These are phyloP conservation scores for Piper longum DNA, from an alignment of 164 flowering plant genomes.

Conservation along the genomic window DNA sequence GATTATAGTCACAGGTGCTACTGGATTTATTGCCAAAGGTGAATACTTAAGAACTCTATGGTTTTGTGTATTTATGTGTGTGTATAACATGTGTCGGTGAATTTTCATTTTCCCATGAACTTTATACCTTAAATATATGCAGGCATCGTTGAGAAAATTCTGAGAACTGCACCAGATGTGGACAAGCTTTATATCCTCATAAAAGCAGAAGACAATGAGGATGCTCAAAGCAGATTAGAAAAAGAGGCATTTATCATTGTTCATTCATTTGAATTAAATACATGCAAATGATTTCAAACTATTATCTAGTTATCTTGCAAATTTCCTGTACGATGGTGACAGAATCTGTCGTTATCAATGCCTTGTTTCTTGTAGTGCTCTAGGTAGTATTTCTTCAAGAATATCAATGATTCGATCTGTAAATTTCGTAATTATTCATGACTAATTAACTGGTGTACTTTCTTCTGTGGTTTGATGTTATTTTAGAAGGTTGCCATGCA, in stretches of 20 bases:
- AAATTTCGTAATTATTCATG: too few relatives aligned
- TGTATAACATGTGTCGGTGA: background rate
- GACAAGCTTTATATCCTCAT: slow-evolving; percentile 66
- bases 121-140: slow-evolving; percentile 6
- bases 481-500: too few relatives aligned
- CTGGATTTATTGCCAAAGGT: slow-evolving; percentile 95
- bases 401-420: too few relatives aligned
- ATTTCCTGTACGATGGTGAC: background rate
- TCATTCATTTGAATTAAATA: background rate
- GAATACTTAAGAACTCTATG: background rate
- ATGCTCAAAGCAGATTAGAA: slow-evolving; percentile 58
- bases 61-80: background rate
- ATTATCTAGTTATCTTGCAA: background rate
- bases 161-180: slow-evolving; percentile 76
- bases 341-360: too few relatives aligned
- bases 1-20: slow-evolving; percentile 78
- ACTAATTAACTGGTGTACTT: too few relatives aligned
- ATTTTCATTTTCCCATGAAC: too few relatives aligned
- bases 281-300: background rate
- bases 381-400: too few relatives aligned
- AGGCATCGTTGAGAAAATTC: slow-evolving; percentile 89
- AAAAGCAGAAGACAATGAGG: slow-evolving; percentile 60
- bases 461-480: too few relatives aligned
- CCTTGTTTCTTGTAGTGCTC: too few relatives aligned
- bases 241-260: slow-evolving; percentile 38